Percentiles rank a stretch among this genome's conserved stretches.
Evolutionary conservation across 2,329 filamentous ascomycete species (phyloP).

Genomic region (Neocatenulostroma microsporum): DNA sequence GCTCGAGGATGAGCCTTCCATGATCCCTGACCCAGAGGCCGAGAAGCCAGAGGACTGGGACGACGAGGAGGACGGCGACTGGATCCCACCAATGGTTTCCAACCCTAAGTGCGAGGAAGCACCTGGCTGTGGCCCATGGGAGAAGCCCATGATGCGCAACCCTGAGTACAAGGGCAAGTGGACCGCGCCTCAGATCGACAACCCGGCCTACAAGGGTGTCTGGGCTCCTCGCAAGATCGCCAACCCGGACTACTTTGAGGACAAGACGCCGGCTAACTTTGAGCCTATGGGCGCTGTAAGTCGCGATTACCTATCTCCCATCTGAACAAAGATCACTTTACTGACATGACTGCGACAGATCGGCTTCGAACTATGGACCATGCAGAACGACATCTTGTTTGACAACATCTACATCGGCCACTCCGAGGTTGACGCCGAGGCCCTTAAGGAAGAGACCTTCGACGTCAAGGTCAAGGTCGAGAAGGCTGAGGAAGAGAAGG

Average conservation of each 20-base stretch:
- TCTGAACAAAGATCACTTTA: not conserved
- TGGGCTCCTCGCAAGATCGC: slow-evolving; percentile 94
- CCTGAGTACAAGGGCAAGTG: slow-evolving; percentile 99
- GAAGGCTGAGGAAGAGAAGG: slow-evolving; percentile 69
- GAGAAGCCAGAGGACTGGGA: slow-evolving; percentile 99
- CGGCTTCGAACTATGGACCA: slow-evolving; percentile 99
- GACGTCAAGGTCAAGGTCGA: slow-evolving; percentile 80
- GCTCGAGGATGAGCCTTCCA: slow-evolving; percentile 80
- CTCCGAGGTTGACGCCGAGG: slow-evolving; percentile 84
- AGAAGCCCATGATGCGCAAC: slow-evolving; percentile 87
- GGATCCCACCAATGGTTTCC: slow-evolving; percentile 78
- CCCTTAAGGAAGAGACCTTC: slow-evolving; percentile 83
- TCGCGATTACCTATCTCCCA: slow-evolving; percentile 29
- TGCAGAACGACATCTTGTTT: slow-evolving; percentile 98
- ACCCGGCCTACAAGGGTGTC: slow-evolving; percentile 93
- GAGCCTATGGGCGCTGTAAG: slow-evolving; percentile 95
- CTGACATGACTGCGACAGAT: slow-evolving; percentile 49
- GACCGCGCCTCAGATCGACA: slow-evolving; percentile 86
- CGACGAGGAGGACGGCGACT: slow-evolving; percentile 98
- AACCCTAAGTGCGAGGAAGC: slow-evolving; percentile 94
- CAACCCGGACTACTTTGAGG: slow-evolving; percentile 95
- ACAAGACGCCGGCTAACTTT: slow-evolving; percentile 93
- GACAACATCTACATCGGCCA: slow-evolving; percentile 99
- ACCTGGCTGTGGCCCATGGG: slow-evolving; percentile 91
- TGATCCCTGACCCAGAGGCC: slow-evolving; percentile 84